Evolutionary conservation across 106 monocot species (phyloP), one percentile per base, ranked within the genome.

Genomic region (Chionographis japonica): DNA sequence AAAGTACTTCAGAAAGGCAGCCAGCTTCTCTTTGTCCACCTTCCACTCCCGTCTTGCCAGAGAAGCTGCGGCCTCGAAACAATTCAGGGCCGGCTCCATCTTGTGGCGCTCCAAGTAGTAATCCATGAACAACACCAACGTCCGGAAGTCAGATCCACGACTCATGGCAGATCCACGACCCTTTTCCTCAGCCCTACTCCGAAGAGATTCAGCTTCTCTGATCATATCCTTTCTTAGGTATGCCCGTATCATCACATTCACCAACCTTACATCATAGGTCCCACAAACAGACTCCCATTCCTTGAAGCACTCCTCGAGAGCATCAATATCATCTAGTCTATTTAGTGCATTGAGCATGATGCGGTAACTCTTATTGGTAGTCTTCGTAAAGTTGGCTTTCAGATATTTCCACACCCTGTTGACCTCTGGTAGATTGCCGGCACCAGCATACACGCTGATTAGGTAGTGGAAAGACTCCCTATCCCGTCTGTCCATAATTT

Each of bases 391-490:
- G 5, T 50, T 60, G n/a, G 54, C 6, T 60, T 86, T 88, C 42
- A 88, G 63, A 15, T 60, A 71, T 13, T 72, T 77, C 86, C 85
- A 93, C 3, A 88, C 81, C 56, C 86, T 76, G 6, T 79, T 71
- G 27, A 93, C 86, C 59, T 88, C 86, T 20, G 20, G 40, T 56
- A 76, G 27, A 59, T 86, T 86, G 9, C 93, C 83, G 37, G 73
- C 58, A 8, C 81, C 65, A 12, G 93, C 85, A 77, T 81, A 79
- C 18, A 88, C 74, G 60, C 74, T 88, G 20, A 88, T 81, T 6
- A 93, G 83, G 17, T 70, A 78, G 70, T 93, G 86, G 65, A 77
- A 84, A 40, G 83, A 76, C 63, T 73, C 58, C 35, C 86, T 43
- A 8, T 84, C 74, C 20, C 49, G 63, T 3, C 13, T 69, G 50